These are phyloP conservation scores for Chrysophaeum taylorii DNA, from an alignment of 352 stramenopile genomes.

Conservation along the genomic window DNA sequence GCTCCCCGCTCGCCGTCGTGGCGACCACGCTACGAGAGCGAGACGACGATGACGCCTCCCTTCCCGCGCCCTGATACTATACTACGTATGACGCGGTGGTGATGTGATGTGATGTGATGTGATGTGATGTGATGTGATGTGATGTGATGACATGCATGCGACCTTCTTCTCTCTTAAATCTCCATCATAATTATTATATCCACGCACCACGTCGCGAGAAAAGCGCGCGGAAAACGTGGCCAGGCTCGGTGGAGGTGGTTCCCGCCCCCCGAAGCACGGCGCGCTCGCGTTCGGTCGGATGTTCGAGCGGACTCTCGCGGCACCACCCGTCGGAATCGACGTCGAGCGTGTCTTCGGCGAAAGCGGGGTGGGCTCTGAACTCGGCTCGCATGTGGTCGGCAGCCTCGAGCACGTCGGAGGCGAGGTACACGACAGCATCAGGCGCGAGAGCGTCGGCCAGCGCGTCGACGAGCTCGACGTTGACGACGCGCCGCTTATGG, in stretches of 20 bases:
- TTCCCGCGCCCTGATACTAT: too few species aligned
- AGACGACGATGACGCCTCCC: too few species aligned
- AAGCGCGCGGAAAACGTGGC: background rate
- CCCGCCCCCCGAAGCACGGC: background rate
- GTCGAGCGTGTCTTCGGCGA: background rate
- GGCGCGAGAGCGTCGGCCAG: constrained; percentile 7
- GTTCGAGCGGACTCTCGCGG: background rate
- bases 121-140: too few species aligned
- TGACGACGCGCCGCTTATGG: constrained; percentile 32
- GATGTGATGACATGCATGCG: too few species aligned
- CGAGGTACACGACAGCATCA: background rate
- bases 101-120: too few species aligned
- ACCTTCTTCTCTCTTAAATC: too few species aligned
- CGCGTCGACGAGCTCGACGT: constrained; percentile 21
- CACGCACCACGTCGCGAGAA: too few species aligned
- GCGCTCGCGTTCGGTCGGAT: background rate
- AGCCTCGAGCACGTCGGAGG: background rate
- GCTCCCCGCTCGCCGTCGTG: background rate
- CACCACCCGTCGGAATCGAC: background rate
- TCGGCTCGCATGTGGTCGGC: background rate
- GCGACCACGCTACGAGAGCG: too few species aligned
- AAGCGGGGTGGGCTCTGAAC: background rate
- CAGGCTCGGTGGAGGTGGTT: background rate
- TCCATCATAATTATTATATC: too few species aligned
- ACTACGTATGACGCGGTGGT: too few species aligned